phyloP scores from a whole-genome alignment of 2,329 filamentous ascomycete species.

The Fusarium nisikadoi region DNA sequence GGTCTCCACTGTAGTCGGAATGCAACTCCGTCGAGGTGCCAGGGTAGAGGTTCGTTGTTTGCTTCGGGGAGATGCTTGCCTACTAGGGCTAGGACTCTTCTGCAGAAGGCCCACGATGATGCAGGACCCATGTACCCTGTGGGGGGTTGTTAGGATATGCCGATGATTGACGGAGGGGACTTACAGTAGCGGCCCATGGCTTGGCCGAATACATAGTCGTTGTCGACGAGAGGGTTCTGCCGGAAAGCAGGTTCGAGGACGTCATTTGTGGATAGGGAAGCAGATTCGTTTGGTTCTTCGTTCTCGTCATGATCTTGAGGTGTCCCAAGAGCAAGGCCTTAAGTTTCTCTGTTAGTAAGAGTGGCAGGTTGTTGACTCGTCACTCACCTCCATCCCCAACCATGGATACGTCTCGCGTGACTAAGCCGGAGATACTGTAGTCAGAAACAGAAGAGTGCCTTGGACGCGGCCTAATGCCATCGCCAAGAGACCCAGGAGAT shows the following conservation, averaged over 20 bases:
- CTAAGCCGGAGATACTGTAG: constrained; percentile 16
- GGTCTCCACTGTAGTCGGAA: constrained; percentile 40
- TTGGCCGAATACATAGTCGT: constrained; percentile 39
- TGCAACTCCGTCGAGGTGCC: constrained; percentile 42
- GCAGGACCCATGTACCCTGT: constrained; percentile 44
- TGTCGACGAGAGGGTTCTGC: constrained; percentile 42
- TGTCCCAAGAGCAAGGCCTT: constrained; percentile 14
- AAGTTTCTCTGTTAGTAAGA: neutral
- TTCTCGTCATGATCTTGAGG: neutral
- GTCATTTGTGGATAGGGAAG: neutral
- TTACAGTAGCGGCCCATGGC: constrained; percentile 38
- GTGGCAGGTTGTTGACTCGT: rapidly evolving
- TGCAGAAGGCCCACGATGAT: constrained; percentile 43
- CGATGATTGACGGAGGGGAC: rapidly evolving
- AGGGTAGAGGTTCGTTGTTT: constrained; percentile 37
- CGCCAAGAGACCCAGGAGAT: constrained; percentile 4
- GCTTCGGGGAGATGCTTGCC: constrained; percentile 41
- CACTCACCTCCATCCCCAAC: constrained; percentile 11
- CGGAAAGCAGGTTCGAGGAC: constrained; percentile 39
- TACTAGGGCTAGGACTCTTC: constrained; percentile 37
- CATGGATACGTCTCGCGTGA: neutral
- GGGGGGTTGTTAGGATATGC: neutral
- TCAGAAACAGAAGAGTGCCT: constrained; percentile 36
- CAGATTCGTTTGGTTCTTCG: neutral
- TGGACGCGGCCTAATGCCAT: neutral